These are phyloP conservation scores for Pisolithus tinctorius DNA, from an alignment of 768 basidiomycete species.

Conservation along the genomic window DNA sequence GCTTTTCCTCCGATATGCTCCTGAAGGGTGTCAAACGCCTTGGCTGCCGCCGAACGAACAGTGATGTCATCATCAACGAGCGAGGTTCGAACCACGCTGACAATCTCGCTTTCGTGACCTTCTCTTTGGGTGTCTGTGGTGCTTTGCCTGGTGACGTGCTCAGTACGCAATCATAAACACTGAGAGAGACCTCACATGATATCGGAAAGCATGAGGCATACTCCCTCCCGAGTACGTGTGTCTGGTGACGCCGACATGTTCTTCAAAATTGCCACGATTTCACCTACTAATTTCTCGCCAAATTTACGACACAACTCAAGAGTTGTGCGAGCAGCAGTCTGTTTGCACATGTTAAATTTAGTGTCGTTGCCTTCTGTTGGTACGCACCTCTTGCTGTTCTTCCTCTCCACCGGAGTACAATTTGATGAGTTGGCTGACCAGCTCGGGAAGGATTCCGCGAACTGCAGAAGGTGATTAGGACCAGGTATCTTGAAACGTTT, in stretches of 20 bases:
- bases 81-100: conserved; percentile 73
- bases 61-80: conserved; percentile 84
- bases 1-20: conserved; percentile 85
- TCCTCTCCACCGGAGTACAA: conserved; percentile 72
- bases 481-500: neutral
- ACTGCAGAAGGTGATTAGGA: conserved; percentile 36
- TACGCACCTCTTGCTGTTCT: conserved; percentile 83
- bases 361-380: neutral
- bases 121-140: conserved; percentile 80
- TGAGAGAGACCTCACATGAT: conserved; percentile 56
- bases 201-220: conserved; percentile 82
- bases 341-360: conserved; percentile 5
- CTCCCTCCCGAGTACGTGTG: conserved; percentile 68
- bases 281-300: conserved; percentile 83
- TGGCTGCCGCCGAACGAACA: conserved; percentile 87
- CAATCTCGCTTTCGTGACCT: conserved; percentile 83
- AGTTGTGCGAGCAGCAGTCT: conserved; percentile 87
- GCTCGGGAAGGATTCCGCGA: conserved; percentile 84
- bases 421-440: conserved; percentile 70
- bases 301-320: conserved; percentile 92
- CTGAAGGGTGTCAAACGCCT: conserved; percentile 86
- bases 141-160: conserved; percentile 53
- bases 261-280: conserved; percentile 76
- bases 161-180: neutral
- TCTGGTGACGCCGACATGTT: conserved; percentile 56